Conservation (phyloP, 805 yeast species). For the Barnettozyma sp. region DNA sequence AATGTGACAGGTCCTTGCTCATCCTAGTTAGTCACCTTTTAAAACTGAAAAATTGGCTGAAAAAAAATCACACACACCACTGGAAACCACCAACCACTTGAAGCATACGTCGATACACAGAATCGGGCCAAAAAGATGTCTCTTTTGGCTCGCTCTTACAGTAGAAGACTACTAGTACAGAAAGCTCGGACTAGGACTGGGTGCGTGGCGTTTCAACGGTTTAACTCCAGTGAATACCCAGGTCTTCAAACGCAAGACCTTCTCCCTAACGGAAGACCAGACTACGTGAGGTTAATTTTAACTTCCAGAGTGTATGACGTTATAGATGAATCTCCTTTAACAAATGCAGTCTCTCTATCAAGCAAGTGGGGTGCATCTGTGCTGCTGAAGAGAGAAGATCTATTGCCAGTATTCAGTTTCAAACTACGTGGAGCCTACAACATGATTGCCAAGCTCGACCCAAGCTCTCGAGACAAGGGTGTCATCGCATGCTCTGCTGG, state of each 20-base stretch:
- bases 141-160: neutral
- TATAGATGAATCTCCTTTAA: constrained; percentile 81
- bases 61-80: no score
- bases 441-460: constrained; percentile 82
- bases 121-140: no score
- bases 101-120: no score
- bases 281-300: constrained; percentile 82
- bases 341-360: constrained; percentile 67
- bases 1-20: no score
- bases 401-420: constrained; percentile 91
- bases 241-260: constrained; percentile 41
- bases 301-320: constrained; percentile 95
- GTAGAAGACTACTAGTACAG: neutral
- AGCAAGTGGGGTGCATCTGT: constrained; percentile 72
- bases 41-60: no score
- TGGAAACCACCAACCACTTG: no score
- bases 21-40: no score
- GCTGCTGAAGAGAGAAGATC: constrained; percentile 82
- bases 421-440: constrained; percentile 97
- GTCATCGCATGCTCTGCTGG: constrained; percentile 99
- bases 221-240: constrained; percentile 14
- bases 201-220: no score
- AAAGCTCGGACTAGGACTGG: no score
- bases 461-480: constrained; percentile 59
- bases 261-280: constrained; percentile 66